phyloP scores from a whole-genome alignment of 2,329 filamentous ascomycete species.

The Fusarium newnesense region DNA sequence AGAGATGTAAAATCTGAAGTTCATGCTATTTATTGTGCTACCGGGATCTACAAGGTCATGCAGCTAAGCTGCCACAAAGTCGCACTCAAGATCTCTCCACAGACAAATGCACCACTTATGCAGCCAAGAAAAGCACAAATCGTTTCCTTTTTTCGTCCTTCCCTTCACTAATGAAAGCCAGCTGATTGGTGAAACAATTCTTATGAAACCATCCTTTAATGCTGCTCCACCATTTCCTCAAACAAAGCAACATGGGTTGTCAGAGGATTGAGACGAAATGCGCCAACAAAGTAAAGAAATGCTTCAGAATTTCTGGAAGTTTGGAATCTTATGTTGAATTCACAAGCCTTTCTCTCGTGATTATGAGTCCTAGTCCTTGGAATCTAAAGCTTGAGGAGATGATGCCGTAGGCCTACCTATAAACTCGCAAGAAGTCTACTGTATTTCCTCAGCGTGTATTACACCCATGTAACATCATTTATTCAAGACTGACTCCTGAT shows the following conservation, averaged over 20 bases:
- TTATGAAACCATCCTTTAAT: neutral
- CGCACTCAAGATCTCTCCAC: neutral
- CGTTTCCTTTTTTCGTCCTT: neutral
- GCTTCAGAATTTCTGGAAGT: neutral
- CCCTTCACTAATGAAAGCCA: neutral
- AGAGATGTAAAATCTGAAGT: constrained; percentile 1
- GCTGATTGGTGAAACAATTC: neutral
- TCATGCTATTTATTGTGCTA: neutral
- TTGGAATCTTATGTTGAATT: neutral
- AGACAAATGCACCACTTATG: constrained; percentile 6
- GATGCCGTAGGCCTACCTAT: neutral
- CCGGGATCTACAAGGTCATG: neutral
- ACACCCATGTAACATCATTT: neutral
- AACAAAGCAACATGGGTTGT: neutral
- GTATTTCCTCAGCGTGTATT: neutral
- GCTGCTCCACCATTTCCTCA: neutral
- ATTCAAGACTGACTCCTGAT: neutral
- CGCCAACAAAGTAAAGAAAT: neutral
- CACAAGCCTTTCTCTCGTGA: neutral
- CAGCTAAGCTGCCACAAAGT: neutral
- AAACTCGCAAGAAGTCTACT: neutral
- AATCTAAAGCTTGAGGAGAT: no score
- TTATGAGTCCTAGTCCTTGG: neutral
- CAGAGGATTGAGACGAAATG: neutral
- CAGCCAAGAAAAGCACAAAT: constrained; percentile 9